Evolutionary conservation across 495 filamentous ascomycete species (phyloP).

Genomic region (Aspergillus homomorphus): DNA sequence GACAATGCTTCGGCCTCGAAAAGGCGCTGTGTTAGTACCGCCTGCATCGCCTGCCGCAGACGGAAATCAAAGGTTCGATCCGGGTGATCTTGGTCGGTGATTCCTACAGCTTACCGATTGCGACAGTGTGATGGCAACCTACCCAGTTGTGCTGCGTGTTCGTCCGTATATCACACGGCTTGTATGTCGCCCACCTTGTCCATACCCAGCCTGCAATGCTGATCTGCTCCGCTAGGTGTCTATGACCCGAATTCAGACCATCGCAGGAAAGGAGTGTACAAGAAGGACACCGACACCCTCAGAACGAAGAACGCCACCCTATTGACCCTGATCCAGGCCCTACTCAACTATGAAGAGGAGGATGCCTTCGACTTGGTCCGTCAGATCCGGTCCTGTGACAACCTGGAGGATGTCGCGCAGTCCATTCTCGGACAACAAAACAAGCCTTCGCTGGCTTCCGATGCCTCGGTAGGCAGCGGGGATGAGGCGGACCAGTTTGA

Average conservation of each 20-base stretch:
- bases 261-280: slow-evolving; percentile 93
- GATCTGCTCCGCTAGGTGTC: slow-evolving; percentile 46
- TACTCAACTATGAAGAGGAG: slow-evolving; percentile 80
- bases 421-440: slow-evolving; percentile 61
- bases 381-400: slow-evolving; percentile 89
- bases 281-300: slow-evolving; percentile 86
- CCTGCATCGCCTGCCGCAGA: slow-evolving; percentile 87
- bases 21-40: slow-evolving; percentile 87
- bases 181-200: slow-evolving; percentile 28
- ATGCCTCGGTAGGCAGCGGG: slow-evolving; percentile 18
- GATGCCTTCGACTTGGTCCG: slow-evolving; percentile 77
- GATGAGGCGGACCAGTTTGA: slow-evolving; percentile 65
- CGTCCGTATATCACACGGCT: slow-evolving; percentile 87
- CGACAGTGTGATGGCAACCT: slow-evolving; percentile 82
- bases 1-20: slow-evolving; percentile 52
- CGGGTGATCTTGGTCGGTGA: neutral
- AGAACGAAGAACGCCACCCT: slow-evolving; percentile 85
- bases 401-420: slow-evolving; percentile 85
- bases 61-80: slow-evolving; percentile 73
- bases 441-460: slow-evolving; percentile 24
- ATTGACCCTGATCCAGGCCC: slow-evolving; percentile 87
- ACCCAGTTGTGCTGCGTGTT: slow-evolving; percentile 90
- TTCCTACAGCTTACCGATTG: slow-evolving; percentile 17
- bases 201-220: neutral
- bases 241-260: slow-evolving; percentile 97